Conservation (phyloP, 2,329 filamentous ascomycete genomes). For the Aspergillus versicolor region DNA sequence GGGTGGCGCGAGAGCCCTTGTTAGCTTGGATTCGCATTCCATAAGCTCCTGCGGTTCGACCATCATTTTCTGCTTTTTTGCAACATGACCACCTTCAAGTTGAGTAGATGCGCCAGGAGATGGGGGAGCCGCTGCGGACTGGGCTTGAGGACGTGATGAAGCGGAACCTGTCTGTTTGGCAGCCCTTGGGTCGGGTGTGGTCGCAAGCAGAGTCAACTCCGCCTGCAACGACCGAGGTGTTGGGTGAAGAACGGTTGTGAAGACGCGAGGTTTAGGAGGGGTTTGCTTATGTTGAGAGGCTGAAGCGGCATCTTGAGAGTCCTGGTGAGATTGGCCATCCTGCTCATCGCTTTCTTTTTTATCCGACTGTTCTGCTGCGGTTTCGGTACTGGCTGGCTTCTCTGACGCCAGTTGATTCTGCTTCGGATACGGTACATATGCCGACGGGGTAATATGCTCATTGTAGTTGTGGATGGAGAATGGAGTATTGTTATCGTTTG, state of each 20-base stretch:
- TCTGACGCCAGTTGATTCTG: constrained; percentile 37
- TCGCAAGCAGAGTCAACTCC: constrained; percentile 74
- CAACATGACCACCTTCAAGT: constrained; percentile 51
- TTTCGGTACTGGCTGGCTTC: constrained; percentile 26
- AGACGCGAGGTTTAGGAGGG: constrained; percentile 58
- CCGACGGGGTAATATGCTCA: constrained; percentile 83
- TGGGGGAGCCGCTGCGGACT: constrained; percentile 51
- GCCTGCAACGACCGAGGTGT: constrained; percentile 72
- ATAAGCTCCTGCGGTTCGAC: constrained; percentile 72
- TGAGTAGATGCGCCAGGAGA: constrained; percentile 70
- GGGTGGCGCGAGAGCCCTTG: constrained; percentile 70
- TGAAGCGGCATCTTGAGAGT: constrained; percentile 54
- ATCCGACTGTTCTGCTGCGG: constrained; percentile 25
- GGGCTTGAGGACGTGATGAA: constrained; percentile 37
- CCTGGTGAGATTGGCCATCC: constrained; percentile 56
- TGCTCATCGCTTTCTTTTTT: constrained; percentile 19
- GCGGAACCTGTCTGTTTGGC: constrained; percentile 48
- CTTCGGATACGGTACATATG: constrained; percentile 72
- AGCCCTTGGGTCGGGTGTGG: constrained; percentile 61
- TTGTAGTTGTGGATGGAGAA: constrained; percentile 94
- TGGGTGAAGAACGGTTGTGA: constrained; percentile 80
- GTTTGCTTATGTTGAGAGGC: constrained; percentile 50
- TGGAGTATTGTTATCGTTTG: constrained; percentile 62
- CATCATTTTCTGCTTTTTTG: constrained; percentile 74
- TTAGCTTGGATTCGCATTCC: constrained; percentile 72